phyloP scores from a whole-genome alignment of 2,329 filamentous ascomycete genomes.

The Alternaria alternata region DNA sequence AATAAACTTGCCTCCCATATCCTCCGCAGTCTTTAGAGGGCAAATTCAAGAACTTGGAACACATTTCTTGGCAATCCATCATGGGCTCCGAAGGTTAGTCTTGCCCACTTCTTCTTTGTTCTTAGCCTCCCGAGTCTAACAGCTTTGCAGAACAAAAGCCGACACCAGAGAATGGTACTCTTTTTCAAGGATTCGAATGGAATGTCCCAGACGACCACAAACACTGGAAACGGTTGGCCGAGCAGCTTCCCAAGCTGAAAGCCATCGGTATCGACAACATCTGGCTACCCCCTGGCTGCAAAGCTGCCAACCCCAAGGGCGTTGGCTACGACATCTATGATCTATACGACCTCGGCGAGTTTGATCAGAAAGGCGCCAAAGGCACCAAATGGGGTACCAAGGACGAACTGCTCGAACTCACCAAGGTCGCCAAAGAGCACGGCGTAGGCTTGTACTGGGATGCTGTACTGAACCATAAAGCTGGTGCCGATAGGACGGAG shows the following conservation, averaged over 20 bases:
- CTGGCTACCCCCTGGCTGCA: constrained; percentile 77
- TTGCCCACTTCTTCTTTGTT: background rate
- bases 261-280: constrained; percentile 62
- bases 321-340: constrained; percentile 73
- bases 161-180: constrained; percentile 52
- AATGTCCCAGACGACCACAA: constrained; percentile 67
- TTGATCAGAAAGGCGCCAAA: constrained; percentile 71
- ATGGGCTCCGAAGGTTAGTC: constrained; percentile 43
- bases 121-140: constrained; percentile 11
- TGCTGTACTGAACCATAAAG: constrained; percentile 76
- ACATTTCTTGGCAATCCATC: background rate
- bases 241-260: constrained; percentile 63
- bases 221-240: constrained; percentile 68
- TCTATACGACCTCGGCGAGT: constrained; percentile 75
- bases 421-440: constrained; percentile 59
- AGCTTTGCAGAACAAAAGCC: constrained; percentile 35
- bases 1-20: background rate
- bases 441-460: constrained; percentile 72
- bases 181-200: constrained; percentile 79
- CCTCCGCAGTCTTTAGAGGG: background rate
- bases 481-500: constrained; percentile 72
- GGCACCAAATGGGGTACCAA: constrained; percentile 75
- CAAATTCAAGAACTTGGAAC: background rate
- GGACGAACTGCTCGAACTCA: constrained; percentile 65
- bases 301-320: constrained; percentile 66